Evolutionary conservation across 176 grass and related monocot genomes (phyloP), one percentile per base, ranked within the genome.

Genomic region (Paspalum vaginatum): DNA sequence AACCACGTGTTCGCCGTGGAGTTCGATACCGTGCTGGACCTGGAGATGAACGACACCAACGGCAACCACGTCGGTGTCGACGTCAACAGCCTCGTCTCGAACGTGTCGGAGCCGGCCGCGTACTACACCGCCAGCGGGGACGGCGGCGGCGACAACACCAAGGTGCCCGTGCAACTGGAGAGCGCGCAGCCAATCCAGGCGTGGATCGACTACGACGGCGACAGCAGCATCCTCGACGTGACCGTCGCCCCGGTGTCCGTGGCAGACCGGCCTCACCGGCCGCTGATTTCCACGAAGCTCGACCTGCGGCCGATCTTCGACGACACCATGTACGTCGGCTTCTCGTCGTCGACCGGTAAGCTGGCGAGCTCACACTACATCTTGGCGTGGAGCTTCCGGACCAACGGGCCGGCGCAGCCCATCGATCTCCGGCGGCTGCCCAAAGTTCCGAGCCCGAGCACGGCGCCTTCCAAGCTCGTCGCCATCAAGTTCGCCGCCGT

Each of bases 1-100:
- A 86, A 90, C 70, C 78, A 83, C 43, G 24, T 89, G 9, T 78
- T 89, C 38, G 83, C 82, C 22, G 52, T 89, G 15, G 87, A 89
- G 24, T 85, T 89, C 62, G 87, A 85, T 40, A 67, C 64, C 4
- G 64, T 67, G 64, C 64, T 12, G 64, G 20, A 2, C 2, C 64
- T 1, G 9, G 17, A 8, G 16, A 7, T 65, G 15, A 65, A 65
- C 78, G 85, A 87, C 9, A 70, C 38, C 2, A 39, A 82, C 32
- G 32, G 32, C 32, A 32, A 32, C 32, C 32, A 32, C 32, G 32
- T 32, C 32, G 32, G 32, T 3, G 68, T 88, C 18, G 79, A 88
- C 65, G 11, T 83, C 13, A 88, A 83, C 18, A 49, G 51, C 80
- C 12, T 83, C 32, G 0, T 32, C 1, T 83, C 86, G 0, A 43